Percentiles rank a stretch among this genome's conserved stretches.
These are phyloP conservation scores for Sporothrix pseudoabietina DNA, from an alignment of 2,329 filamentous ascomycete genomes.

Conservation along the genomic window DNA sequence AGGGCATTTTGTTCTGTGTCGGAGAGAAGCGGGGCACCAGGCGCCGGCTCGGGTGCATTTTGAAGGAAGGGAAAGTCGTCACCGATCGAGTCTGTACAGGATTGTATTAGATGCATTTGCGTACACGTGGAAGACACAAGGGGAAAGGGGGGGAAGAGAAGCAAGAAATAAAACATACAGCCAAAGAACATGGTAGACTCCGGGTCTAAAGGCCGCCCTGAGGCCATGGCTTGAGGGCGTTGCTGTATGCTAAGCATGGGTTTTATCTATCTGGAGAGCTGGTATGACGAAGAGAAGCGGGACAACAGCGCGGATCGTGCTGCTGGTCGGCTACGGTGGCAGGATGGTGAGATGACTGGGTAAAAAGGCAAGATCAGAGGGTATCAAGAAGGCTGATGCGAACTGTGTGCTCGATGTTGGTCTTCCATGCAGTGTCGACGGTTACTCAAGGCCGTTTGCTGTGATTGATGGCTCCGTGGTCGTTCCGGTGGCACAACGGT, in stretches of 20 bases:
- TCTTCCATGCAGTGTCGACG: not conserved
- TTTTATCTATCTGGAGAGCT: not conserved
- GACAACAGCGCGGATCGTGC: constrained; percentile 1
- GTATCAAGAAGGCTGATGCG: not conserved
- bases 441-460: not conserved
- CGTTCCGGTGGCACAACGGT: not conserved
- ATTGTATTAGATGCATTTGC: constrained; percentile 36
- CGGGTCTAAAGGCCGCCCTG: constrained; percentile 55
- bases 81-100: constrained; percentile 48
- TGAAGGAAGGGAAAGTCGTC: constrained; percentile 49
- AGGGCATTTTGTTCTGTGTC: constrained; percentile 63
- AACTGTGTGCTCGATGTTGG: too few relatives aligned
- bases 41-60: constrained; percentile 63
- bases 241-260: constrained; percentile 60
- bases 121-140: not conserved
- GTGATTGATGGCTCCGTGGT: not conserved
- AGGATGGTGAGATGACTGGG: not conserved
- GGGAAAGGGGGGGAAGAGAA: not conserved
- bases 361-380: not conserved
- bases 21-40: constrained; percentile 66
- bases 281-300: not conserved
- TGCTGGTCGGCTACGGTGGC: not conserved
- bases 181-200: constrained; percentile 61
- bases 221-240: constrained; percentile 58
- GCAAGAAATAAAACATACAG: constrained; percentile 55